A percentile compares a stretch with the other conserved stretches of the same genome.
phyloP scores from a whole-genome alignment of 352 stramenopile species.

The Pelagophyceae sp. region DNA sequence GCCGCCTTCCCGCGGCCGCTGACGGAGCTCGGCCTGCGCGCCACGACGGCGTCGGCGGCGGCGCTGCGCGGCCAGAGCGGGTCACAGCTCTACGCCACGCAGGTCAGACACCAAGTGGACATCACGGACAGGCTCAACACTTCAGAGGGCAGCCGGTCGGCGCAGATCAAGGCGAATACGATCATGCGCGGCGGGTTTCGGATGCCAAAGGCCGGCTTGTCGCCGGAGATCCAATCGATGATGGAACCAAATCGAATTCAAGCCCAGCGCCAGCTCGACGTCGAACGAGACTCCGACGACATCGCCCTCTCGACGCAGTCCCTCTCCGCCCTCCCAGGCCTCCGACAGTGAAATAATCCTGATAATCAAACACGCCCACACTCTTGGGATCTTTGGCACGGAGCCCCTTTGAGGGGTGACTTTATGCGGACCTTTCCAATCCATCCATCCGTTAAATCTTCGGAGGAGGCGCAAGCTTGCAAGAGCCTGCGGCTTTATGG shows the following conservation, averaged over 20 bases:
- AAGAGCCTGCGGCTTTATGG: too few species aligned
- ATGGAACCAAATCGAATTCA: conserved; percentile 6
- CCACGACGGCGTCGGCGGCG: neutral
- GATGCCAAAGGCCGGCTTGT: neutral
- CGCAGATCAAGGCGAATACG: neutral
- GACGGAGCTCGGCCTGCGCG: neutral
- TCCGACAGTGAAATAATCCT: too few species aligned
- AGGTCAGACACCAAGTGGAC: neutral
- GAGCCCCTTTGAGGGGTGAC: too few species aligned
- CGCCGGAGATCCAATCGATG: neutral
- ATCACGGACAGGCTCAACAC: neutral
- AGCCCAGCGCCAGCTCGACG: neutral
- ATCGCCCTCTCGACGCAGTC: too few species aligned
- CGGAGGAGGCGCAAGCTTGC: too few species aligned
- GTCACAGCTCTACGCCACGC: neutral
- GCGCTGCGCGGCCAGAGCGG: neutral
- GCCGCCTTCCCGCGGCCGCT: neutral
- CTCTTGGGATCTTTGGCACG: too few species aligned
- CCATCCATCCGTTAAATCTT: too few species aligned
- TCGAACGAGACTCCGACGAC: too few species aligned
- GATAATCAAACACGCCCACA: too few species aligned
- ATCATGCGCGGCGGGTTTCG: conserved; percentile 15
- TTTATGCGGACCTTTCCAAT: too few species aligned
- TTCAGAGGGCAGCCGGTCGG: neutral
- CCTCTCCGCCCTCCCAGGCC: too few species aligned